Evolutionary conservation across 306 rosid species (phyloP), one percentile per base, ranked within the genome.

Genomic region (Gillenia trifoliata): DNA sequence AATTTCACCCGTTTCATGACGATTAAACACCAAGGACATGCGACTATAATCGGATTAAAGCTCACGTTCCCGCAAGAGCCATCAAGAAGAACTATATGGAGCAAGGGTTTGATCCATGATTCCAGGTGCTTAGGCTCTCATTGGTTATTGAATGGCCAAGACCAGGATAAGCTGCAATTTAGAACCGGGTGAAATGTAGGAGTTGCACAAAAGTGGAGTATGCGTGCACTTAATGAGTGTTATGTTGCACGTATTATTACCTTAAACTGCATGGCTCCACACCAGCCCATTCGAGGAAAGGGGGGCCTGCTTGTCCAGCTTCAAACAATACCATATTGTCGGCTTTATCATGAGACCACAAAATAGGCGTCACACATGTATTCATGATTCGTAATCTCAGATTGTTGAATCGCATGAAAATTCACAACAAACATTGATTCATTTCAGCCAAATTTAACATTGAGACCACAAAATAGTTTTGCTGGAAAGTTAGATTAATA

Each of bases 221-320:
- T 54, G 0, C 19, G 6, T 17, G 6, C 29, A 49, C 33, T 43
- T 22, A 50, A 57, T n/a, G 75, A 61, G 23, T 49, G 60, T 45
- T 68, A 59, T 64, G 40, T 57, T 72, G 23, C 19, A 66, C 28
- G 66, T 74, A 60, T 70, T n/a, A 7, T 50, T 84, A 86, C 92
- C 86, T 91, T 89, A 56, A 91, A 91, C 74, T 89, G 17, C 93
- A 89, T n/a, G n/a, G 77, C 85, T 75, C n/a, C 9, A 87, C 79
- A 28, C 95, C 91, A 49, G 83, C 79, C 74, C 79, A 74, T 71
- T 87, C 86, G 13, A 90, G 92, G 83, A 90, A 88, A 0, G 90
- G 91, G 4, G 88, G 98, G 15, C 89, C 96, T 11, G 92, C 96
- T 86, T 92, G 86, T 74, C 96, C 98, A 1, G 98, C 93, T 83